Evolutionary conservation across 208 protist species (phyloP).

Genomic region (Acanthamoeba lenticulata): DNA sequence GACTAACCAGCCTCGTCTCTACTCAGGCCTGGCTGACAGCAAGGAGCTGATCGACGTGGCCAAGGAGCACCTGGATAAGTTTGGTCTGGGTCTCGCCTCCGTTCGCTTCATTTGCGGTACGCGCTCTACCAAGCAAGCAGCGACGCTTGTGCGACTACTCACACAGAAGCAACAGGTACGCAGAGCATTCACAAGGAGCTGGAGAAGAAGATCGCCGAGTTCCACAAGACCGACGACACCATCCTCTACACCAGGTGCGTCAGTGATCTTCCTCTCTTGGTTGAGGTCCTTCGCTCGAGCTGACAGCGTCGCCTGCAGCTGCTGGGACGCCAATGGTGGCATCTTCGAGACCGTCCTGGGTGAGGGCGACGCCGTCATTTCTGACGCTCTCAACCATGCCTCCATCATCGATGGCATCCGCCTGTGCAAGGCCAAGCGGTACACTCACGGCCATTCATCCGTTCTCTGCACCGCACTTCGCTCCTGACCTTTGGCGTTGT

Average conservation of each 20-base stretch:
- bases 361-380: conserved; percentile 88
- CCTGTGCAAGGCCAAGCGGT: conserved; percentile 87
- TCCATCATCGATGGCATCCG: conserved; percentile 93
- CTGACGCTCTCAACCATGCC: conserved; percentile 91
- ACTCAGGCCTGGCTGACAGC: conserved; percentile 73
- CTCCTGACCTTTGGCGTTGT: not conserved
- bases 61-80: conserved; percentile 85
- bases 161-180: too few species aligned
- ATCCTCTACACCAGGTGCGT: conserved; percentile 88
- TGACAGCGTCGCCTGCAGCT: too few species aligned
- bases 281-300: not conserved
- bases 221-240: conserved; percentile 88
- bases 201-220: conserved; percentile 86
- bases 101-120: conserved; percentile 92
- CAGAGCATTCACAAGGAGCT: conserved; percentile 91
- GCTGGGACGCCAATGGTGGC: conserved; percentile 93
- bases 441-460: too few species aligned
- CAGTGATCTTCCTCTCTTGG: too few species aligned
- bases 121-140: not conserved
- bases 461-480: not conserved
- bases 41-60: conserved; percentile 87
- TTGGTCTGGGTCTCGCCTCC: conserved; percentile 88
- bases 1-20: not conserved
- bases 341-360: conserved; percentile 90
- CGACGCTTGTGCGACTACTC: not conserved